Evolutionary conservation across 1,139 yeast species (phyloP).

Genomic region (Candida pseudoviswanathii): DNA sequence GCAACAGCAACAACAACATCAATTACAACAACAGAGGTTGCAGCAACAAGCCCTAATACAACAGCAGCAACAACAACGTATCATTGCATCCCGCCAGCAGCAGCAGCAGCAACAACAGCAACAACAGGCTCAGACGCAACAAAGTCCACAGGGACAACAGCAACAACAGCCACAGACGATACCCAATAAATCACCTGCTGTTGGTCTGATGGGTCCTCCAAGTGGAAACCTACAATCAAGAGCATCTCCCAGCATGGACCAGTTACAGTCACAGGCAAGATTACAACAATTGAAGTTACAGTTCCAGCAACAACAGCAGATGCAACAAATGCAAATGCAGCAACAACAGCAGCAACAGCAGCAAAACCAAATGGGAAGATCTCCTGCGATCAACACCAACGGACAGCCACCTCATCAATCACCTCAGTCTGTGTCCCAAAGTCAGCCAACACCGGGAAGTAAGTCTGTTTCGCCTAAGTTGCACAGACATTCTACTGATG

Average conservation of each 20-base stretch:
- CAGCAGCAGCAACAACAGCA: slow-evolving; percentile 8
- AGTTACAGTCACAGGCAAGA: slow-evolving; percentile 16
- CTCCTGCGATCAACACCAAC: slow-evolving; percentile 7
- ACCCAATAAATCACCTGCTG: neutral
- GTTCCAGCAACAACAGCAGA: slow-evolving; percentile 15
- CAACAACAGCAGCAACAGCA: slow-evolving; percentile 19
- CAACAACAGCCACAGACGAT: slow-evolving; percentile 11
- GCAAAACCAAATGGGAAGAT: slow-evolving; percentile 11
- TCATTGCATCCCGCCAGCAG: slow-evolving; percentile 7
- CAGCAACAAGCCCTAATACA: slow-evolving; percentile 13
- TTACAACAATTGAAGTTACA: slow-evolving; percentile 22
- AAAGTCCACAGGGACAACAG: slow-evolving; percentile 5
- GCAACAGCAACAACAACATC: slow-evolving; percentile 19
- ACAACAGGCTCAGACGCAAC: slow-evolving; percentile 18
- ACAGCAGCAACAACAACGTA: slow-evolving; percentile 8
- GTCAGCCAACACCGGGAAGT: neutral
- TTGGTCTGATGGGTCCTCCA: slow-evolving; percentile 13
- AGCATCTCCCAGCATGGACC: slow-evolving; percentile 17
- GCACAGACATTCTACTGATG: slow-evolving; percentile 23
- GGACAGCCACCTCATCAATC: slow-evolving; percentile 8
- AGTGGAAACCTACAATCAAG: slow-evolving; percentile 7
- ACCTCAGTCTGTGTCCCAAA: slow-evolving; percentile 7
- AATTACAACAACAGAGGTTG: slow-evolving; percentile 19
- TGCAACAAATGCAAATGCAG: slow-evolving; percentile 13
- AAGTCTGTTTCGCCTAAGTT: slow-evolving; percentile 6